Percentiles rank a stretch among this genome's conserved stretches.
Evolutionary conservation across 2,329 filamentous ascomycete genomes (phyloP).

Genomic region (Diplocarpon mali): DNA sequence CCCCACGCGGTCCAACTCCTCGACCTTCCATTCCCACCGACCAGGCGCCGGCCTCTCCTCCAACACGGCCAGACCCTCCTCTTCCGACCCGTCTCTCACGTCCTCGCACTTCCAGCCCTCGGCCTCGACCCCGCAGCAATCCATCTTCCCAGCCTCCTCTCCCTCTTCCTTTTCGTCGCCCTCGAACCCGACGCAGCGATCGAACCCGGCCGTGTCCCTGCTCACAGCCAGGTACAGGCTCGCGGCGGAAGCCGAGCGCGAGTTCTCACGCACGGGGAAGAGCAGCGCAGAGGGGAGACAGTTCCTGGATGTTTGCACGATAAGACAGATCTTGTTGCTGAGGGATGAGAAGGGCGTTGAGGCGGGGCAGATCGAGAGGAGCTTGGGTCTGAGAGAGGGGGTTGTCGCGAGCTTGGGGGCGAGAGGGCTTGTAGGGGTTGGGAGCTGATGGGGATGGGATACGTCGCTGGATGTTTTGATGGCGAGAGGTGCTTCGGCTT

Average conservation of each 20-base stretch:
- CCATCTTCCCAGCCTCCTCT: constrained; percentile 14
- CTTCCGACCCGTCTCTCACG: constrained; percentile 4
- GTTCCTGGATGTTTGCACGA: constrained; percentile 38
- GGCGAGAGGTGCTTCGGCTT: too few relatives aligned
- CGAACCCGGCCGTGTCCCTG: constrained; percentile 22
- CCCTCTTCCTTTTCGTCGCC: too few relatives aligned
- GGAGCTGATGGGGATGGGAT: constrained; percentile 1
- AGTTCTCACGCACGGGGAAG: constrained; percentile 36
- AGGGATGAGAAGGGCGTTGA: constrained; percentile 29
- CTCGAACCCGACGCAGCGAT: background rate
- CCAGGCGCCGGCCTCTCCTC: background rate
- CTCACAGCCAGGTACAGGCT: constrained; percentile 41
- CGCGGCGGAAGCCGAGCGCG: constrained; percentile 46
- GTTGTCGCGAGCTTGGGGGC: constrained; percentile 28
- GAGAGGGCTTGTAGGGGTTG: constrained; percentile 16
- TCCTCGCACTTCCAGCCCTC: constrained; percentile 14
- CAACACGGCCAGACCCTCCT: too few relatives aligned
- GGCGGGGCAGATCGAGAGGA: constrained; percentile 27
- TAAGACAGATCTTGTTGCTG: constrained; percentile 37
- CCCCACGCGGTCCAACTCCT: constrained; percentile 23
- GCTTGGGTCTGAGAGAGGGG: constrained; percentile 33
- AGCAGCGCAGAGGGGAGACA: constrained; percentile 28
- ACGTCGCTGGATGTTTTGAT: too few relatives aligned
- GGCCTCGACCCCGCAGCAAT: constrained; percentile 16
- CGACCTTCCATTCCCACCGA: constrained; percentile 19